Evolutionary conservation across 352 stramenopile genomes (phyloP).

Genomic region (Globisporangium takayamanum): DNA sequence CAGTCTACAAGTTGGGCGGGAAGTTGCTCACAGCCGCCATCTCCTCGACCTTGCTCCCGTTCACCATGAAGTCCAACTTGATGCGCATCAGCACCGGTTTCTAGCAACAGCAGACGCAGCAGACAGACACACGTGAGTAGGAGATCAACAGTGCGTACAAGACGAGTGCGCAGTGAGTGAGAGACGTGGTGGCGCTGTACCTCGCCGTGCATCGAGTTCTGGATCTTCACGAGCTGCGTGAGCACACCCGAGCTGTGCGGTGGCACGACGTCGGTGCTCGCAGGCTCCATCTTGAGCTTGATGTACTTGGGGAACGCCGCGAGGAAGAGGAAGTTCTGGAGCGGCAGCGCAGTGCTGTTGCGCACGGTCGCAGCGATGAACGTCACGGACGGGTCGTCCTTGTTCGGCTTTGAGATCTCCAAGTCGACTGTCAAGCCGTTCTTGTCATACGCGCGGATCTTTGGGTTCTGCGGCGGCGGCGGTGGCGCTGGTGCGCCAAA

Average conservation of each 20-base stretch:
- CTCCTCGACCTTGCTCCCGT: constrained; percentile 81
- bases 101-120: constrained; percentile 23
- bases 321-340: constrained; percentile 93
- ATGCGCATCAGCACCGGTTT: constrained; percentile 86
- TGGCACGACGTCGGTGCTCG: constrained; percentile 88
- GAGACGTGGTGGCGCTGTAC: constrained; percentile 18
- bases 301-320: constrained; percentile 97
- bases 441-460: constrained; percentile 94
- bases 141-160: neutral
- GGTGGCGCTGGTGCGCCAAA: constrained; percentile 46
- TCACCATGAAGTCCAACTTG: constrained; percentile 79
- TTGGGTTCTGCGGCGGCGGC: constrained; percentile 27
- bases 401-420: constrained; percentile 90
- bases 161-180: neutral
- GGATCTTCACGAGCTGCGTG: constrained; percentile 95
- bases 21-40: constrained; percentile 79
- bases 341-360: constrained; percentile 82
- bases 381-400: constrained; percentile 88
- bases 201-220: constrained; percentile 93
- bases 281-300: constrained; percentile 97
- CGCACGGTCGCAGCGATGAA: constrained; percentile 90
- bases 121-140: constrained; percentile 1
- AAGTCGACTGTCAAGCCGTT: constrained; percentile 92
- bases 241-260: constrained; percentile 71
- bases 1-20: constrained; percentile 54